Evolutionary conservation across 169 alveolate species (phyloP).

Genomic region (Plasmodium coatneyi): DNA sequence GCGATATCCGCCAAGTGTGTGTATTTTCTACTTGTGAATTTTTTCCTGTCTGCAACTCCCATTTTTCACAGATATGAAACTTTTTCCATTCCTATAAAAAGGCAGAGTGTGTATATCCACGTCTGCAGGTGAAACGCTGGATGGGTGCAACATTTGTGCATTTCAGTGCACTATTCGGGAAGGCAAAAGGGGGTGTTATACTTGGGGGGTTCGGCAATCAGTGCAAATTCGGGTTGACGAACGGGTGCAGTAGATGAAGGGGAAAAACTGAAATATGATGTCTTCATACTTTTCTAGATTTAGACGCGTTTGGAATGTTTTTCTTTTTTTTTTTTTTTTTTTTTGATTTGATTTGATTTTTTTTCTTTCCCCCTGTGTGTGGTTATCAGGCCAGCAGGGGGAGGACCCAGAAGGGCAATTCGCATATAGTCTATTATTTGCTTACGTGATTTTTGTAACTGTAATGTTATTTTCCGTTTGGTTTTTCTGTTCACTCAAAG

Average conservation of each 20-base stretch:
- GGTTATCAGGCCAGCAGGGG: background rate
- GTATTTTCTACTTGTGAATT: background rate
- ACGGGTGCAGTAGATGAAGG: background rate
- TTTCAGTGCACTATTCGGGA: conserved; percentile 23
- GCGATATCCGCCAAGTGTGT: background rate
- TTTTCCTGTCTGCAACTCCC: background rate
- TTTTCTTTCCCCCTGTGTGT: background rate
- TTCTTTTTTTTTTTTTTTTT: background rate
- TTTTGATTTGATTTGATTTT: no score
- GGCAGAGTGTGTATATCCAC: background rate
- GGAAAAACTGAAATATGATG: background rate
- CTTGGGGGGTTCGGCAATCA: background rate
- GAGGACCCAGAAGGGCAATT: background rate
- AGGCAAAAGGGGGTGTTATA: background rate
- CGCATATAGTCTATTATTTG: background rate
- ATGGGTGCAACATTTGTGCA: conserved; percentile 4
- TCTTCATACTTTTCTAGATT: background rate
- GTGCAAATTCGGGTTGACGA: background rate
- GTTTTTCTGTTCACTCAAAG: background rate
- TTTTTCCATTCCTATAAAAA: background rate
- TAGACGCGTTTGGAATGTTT: background rate
- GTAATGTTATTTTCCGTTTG: background rate
- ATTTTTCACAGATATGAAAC: background rate
- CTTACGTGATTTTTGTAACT: background rate
- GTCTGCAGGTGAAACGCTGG: background rate